phyloP scores from a whole-genome alignment of 805 yeast genomes.

The Torulaspora franciscae region DNA sequence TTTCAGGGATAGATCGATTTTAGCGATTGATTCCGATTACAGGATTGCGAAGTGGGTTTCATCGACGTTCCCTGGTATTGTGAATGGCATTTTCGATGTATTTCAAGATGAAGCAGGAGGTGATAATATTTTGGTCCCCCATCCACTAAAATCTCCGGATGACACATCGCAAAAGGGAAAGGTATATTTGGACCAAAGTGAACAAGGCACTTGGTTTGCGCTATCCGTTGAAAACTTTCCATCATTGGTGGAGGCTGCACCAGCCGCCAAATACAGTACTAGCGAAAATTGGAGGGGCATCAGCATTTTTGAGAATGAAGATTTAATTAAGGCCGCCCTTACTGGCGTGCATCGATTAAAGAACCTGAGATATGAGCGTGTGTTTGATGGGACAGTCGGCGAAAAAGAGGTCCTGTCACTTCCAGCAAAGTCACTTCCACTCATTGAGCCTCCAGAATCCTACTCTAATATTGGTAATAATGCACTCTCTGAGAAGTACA shows the following conservation, averaged over 20 bases:
- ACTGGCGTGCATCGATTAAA: conserved; percentile 46
- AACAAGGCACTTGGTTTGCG: conserved; percentile 75
- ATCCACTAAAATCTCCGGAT: conserved; percentile 47
- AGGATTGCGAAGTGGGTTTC: conserved; percentile 78
- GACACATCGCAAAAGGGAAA: conserved; percentile 25
- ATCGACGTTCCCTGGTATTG: conserved; percentile 57
- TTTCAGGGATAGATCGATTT: conserved; percentile 68
- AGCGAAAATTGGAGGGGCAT: conserved; percentile 43
- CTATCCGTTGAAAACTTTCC: conserved; percentile 76
- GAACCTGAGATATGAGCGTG: conserved; percentile 15
- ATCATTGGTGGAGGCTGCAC: conserved; percentile 74
- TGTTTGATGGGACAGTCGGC: conserved; percentile 8
- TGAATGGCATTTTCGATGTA: conserved; percentile 77
- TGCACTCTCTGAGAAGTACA: conserved; percentile 1
- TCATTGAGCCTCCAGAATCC: conserved; percentile 26
- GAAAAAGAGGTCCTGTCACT: conserved; percentile 10
- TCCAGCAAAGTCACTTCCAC: conserved; percentile 19
- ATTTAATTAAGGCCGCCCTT: conserved; percentile 41
- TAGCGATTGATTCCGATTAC: conserved; percentile 67
- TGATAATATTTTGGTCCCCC: conserved; percentile 56
- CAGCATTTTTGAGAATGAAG: conserved; percentile 37
- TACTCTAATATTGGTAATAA: conserved; percentile 1
- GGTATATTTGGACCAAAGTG: conserved; percentile 63
- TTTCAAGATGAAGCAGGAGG: conserved; percentile 33
- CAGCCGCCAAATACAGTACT: conserved; percentile 54